Percentiles rank a stretch among this genome's conserved stretches.
Conservation (phyloP, 1,284 basidiomycete species). For the Agroathelia rolfsii region DNA sequence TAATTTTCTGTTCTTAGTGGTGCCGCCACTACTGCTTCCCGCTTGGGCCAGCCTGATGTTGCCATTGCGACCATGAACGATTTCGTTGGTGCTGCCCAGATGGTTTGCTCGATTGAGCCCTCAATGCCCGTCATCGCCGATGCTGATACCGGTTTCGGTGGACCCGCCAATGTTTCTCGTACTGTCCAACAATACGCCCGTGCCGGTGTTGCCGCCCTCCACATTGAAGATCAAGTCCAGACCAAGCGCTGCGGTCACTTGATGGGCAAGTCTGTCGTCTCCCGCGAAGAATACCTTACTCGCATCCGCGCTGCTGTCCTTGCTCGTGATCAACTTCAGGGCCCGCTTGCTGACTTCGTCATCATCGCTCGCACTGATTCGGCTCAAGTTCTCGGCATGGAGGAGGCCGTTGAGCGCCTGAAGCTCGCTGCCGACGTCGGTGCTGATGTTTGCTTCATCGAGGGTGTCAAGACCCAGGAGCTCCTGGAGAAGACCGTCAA, state of each 20-base stretch:
- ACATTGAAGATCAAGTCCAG: conserved; percentile 45
- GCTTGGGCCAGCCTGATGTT: conserved; percentile 45
- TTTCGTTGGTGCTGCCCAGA: conserved; percentile 34
- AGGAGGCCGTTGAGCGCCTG: conserved; percentile 35
- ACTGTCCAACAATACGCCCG: conserved; percentile 37
- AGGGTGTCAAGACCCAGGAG: conserved; percentile 65
- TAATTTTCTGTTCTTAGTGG: conserved; percentile 22
- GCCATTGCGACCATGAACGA: conserved; percentile 47
- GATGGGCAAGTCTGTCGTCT: conserved; percentile 42
- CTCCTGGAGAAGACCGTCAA: conserved; percentile 55
- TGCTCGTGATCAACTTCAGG: conserved; percentile 31
- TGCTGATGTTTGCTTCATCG: conserved; percentile 79
- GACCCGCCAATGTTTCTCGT: conserved; percentile 37
- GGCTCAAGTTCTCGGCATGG: conserved; percentile 36
- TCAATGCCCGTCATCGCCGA: conserved; percentile 37
- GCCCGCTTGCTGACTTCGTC: conserved; percentile 41
- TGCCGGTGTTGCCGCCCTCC: conserved; percentile 36
- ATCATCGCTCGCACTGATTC: conserved; percentile 45
- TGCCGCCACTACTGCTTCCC: conserved; percentile 45
- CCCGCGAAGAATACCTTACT: conserved; percentile 63
- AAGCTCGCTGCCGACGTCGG: conserved; percentile 59
- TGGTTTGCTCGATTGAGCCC: conserved; percentile 32
- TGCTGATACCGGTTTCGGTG: conserved; percentile 43
- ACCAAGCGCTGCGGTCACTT: conserved; percentile 48
- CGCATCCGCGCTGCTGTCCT: conserved; percentile 58